A percentile compares a stretch with the other conserved stretches of the same genome.
These are phyloP conservation scores for Hypsizygus marmoreus DNA, from an alignment of 768 basidiomycete species.

Conservation along the genomic window DNA sequence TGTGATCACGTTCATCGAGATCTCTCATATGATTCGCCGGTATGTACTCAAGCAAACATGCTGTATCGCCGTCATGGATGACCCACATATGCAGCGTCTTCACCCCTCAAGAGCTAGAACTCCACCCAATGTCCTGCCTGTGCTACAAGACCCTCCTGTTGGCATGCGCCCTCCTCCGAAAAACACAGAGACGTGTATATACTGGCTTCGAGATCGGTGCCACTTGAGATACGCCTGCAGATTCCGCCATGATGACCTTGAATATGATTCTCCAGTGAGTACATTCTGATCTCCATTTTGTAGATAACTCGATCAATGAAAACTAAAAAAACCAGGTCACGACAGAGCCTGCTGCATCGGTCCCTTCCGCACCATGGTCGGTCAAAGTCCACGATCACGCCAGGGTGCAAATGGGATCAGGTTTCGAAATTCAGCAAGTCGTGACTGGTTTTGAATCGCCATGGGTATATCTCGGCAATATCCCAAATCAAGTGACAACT, in stretches of 20 bases:
- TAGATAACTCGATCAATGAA: not conserved
- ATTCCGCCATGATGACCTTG: constrained; percentile 32
- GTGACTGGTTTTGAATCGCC: constrained; percentile 71
- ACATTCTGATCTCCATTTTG: not conserved
- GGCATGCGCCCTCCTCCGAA: constrained; percentile 18
- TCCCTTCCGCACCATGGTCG: constrained; percentile 13
- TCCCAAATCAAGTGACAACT: constrained; percentile 40
- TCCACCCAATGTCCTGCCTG: not conserved
- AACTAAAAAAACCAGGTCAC: no score
- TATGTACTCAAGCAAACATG: constrained; percentile 3
- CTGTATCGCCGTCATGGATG: not conserved
- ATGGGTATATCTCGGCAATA: constrained; percentile 55
- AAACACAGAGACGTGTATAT: constrained; percentile 22
- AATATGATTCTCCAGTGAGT: constrained; percentile 31
- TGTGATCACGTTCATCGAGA: constrained; percentile 28
- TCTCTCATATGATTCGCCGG: constrained; percentile 22
- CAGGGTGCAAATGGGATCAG: constrained; percentile 55
- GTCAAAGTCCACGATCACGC: constrained; percentile 55
- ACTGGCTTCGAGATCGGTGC: constrained; percentile 30
- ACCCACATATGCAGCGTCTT: not conserved
- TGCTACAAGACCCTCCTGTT: constrained; percentile 18
- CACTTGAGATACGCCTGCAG: constrained; percentile 26
- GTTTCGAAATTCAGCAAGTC: constrained; percentile 59
- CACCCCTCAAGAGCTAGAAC: not conserved
- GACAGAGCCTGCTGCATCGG: no score